A percentile compares a stretch with the other conserved stretches of the same genome.
phyloP scores from a whole-genome alignment of 805 yeast genomes.

The Candida easanensis region DNA sequence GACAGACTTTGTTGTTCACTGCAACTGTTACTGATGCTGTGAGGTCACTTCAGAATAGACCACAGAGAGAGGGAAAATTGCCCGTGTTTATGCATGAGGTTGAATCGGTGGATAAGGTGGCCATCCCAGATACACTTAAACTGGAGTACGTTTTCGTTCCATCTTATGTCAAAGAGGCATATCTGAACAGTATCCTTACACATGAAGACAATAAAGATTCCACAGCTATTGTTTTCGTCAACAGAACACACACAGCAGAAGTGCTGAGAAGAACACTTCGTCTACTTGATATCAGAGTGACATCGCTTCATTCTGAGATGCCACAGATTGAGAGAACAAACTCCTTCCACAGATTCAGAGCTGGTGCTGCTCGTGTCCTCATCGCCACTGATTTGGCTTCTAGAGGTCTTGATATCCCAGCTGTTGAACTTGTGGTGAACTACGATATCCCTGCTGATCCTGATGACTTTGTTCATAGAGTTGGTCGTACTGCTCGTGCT shows the following conservation, averaged over 20 bases:
- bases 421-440: conserved; percentile 85
- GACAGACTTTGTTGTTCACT: conserved; percentile 90
- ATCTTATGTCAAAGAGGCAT: conserved; percentile 86
- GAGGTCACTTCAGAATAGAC: conserved; percentile 66
- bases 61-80: conserved; percentile 51
- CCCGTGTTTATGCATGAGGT: conserved; percentile 69
- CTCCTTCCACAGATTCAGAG: conserved; percentile 88
- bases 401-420: conserved; percentile 95
- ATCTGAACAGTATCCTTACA: conserved; percentile 65
- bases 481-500: conserved; percentile 99
- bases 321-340: conserved; percentile 89
- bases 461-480: conserved; percentile 94
- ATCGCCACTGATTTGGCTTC: conserved; percentile 97
- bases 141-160: conserved; percentile 77
- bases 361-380: conserved; percentile 88
- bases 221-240: conserved; percentile 85
- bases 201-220: conserved; percentile 59
- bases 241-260: conserved; percentile 89
- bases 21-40: conserved; percentile 97
- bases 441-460: conserved; percentile 95
- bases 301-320: conserved; percentile 93
- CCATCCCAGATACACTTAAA: conserved; percentile 71
- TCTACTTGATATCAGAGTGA: conserved; percentile 71
- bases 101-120: conserved; percentile 68
- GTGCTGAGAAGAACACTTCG: conserved; percentile 73